A percentile compares a stretch with the other conserved stretches of the same genome.
Evolutionary conservation across 2,329 filamentous ascomycete genomes (phyloP).

Genomic region (Zelopaecilomyces penicillatus): DNA sequence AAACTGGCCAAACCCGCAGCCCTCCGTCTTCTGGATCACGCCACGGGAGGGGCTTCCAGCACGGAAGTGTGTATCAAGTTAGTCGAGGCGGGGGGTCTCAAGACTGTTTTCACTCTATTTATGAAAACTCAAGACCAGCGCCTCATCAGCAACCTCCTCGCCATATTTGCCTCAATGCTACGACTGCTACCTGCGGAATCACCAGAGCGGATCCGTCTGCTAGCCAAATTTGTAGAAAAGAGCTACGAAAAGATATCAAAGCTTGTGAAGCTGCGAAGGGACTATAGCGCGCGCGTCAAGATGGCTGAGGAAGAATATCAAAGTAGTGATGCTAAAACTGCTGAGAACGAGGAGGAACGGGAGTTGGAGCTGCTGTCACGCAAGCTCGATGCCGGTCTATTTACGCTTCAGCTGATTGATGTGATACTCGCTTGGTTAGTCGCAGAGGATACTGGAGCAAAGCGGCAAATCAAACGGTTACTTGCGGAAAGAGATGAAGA

Average conservation of each 20-base stretch:
- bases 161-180: constrained; percentile 76
- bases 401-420: constrained; percentile 75
- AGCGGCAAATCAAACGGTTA: constrained; percentile 51
- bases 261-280: constrained; percentile 61
- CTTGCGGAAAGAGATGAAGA: constrained; percentile 62
- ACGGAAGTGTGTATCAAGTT: constrained; percentile 62
- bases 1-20: constrained; percentile 74
- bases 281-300: constrained; percentile 60
- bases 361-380: constrained; percentile 66
- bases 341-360: constrained; percentile 37
- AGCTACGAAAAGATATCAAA: constrained; percentile 78
- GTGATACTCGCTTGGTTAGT: constrained; percentile 82
- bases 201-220: constrained; percentile 66
- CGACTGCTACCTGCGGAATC: constrained; percentile 71
- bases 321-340: constrained; percentile 8
- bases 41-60: constrained; percentile 43
- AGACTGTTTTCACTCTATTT: constrained; percentile 77
- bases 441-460: constrained; percentile 77
- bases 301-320: constrained; percentile 40
- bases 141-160: constrained; percentile 70
- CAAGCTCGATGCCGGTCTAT: constrained; percentile 76
- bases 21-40: constrained; percentile 77
- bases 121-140: constrained; percentile 70
- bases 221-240: constrained; percentile 94
- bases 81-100: constrained; percentile 77